Evolutionary conservation across 495 filamentous ascomycete species (phyloP).

Genomic region (Penicillium crystallinum): DNA sequence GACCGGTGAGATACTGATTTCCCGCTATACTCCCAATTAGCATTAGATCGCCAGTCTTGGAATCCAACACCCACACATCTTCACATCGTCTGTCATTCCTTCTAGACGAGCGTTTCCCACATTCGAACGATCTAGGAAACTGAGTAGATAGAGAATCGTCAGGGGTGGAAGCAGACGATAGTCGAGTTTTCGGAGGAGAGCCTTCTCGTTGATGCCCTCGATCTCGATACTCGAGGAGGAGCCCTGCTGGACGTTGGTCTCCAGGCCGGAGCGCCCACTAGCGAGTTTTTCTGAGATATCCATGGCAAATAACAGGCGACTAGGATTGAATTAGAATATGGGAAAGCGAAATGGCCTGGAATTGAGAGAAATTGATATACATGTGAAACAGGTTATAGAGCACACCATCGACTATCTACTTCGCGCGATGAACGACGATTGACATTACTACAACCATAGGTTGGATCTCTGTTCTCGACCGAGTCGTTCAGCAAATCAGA

Average conservation of each 20-base stretch:
- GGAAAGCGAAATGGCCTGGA: too few species aligned
- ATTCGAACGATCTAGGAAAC: slow-evolving; percentile 72
- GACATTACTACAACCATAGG: too few species aligned
- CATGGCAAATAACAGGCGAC: neutral
- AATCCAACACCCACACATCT: slow-evolving; percentile 46
- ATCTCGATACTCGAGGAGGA: slow-evolving; percentile 15
- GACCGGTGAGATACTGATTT: slow-evolving; percentile 64
- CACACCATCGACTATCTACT: too few species aligned
- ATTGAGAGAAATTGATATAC: too few species aligned
- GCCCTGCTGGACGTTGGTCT: neutral
- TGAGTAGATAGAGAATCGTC: slow-evolving; percentile 64
- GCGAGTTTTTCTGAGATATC: neutral
- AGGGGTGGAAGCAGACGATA: slow-evolving; percentile 58
- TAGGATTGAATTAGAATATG: neutral
- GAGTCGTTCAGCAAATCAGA: neutral
- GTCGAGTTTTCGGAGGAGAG: slow-evolving; percentile 63
- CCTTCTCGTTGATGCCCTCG: slow-evolving; percentile 52
- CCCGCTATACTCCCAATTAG: slow-evolving; percentile 38
- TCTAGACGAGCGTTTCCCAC: slow-evolving; percentile 58
- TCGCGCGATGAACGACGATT: too few species aligned
- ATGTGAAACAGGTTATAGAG: too few species aligned
- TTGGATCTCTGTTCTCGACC: neutral
- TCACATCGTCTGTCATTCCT: slow-evolving; percentile 56
- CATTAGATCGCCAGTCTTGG: neutral
- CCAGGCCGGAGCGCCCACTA: neutral